These are phyloP conservation scores for Sarocladium brachiariae DNA, from an alignment of 2,329 filamentous ascomycete genomes.

Conservation along the genomic window DNA sequence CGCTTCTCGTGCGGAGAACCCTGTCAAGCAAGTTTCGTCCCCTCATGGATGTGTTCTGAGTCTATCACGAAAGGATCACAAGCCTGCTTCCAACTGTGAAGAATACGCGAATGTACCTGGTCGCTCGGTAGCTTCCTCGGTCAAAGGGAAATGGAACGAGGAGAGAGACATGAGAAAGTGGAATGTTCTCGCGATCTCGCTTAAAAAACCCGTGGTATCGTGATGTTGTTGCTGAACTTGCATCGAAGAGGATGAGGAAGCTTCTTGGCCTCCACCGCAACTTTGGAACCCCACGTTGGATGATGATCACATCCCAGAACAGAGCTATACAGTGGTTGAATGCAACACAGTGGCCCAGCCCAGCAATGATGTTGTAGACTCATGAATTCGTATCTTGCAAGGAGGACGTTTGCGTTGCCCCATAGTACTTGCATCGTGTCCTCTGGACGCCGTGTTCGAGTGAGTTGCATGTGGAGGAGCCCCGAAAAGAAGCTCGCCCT, in stretches of 20 bases:
- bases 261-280: neutral
- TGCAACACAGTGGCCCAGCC: neutral
- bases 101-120: neutral
- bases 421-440: neutral
- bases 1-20: slow-evolving; percentile 5
- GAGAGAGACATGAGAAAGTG: too few relatives aligned
- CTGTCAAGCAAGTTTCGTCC: neutral
- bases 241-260: neutral
- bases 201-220: too few relatives aligned
- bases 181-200: too few relatives aligned
- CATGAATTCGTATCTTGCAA: too few relatives aligned
- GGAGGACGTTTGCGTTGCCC: neutral
- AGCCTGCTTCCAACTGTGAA: neutral
- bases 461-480: slow-evolving; percentile 4
- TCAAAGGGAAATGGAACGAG: too few relatives aligned
- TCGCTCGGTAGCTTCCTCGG: neutral
- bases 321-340: neutral
- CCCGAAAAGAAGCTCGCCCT: neutral
- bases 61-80: neutral
- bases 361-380: neutral
- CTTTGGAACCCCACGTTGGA: neutral
- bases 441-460: too few relatives aligned
- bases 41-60: neutral
- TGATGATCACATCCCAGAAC: slow-evolving; percentile 3
- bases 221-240: too few relatives aligned